Percentiles rank a stretch among this genome's conserved stretches.
phyloP scores from a whole-genome alignment of 148 eudicot species.

The Vaccinium darrowii region DNA sequence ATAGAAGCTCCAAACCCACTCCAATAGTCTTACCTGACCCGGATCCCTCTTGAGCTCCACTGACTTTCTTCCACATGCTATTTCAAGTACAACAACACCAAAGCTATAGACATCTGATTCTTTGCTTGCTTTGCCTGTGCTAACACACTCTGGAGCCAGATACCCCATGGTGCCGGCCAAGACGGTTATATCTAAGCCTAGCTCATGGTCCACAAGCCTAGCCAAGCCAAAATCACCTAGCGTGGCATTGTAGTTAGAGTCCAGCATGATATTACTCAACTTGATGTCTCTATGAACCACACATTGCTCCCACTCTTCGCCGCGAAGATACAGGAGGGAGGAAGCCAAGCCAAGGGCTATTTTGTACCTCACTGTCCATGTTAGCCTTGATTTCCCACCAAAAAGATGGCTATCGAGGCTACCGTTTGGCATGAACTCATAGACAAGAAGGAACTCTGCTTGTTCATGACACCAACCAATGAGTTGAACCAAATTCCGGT shows the following conservation, averaged over 20 bases:
- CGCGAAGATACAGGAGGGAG: not conserved
- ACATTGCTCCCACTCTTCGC: constrained; percentile 5
- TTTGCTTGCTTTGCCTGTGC: not conserved
- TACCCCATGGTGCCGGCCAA: not conserved
- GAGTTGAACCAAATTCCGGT: not conserved
- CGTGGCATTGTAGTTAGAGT: not conserved
- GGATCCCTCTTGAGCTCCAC: not conserved
- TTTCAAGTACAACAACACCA: not conserved
- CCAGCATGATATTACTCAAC: not conserved
- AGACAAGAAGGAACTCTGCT: not conserved
- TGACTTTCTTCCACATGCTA: not conserved
- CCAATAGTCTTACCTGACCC: not conserved
- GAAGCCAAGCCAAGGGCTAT: not conserved
- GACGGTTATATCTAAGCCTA: not conserved
- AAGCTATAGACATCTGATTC: not conserved
- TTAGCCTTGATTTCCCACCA: not conserved
- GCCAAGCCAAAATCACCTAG: not conserved
- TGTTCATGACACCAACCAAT: constrained; percentile 7
- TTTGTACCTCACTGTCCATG: not conserved
- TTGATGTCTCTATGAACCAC: constrained; percentile 8
- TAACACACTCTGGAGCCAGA: not conserved
- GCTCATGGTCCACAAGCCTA: not conserved
- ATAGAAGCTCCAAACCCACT: constrained; percentile 7
- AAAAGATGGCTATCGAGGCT: not conserved
- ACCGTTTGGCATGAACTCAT: not conserved